Conservation (phyloP, 306 rosid genomes). For the barrel medic (Medicago truncatula) region MtrunA17r5.0-ANR NC_053043.1:5565501-5566000, state of each 20-base stretch:
- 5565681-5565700: slow-evolving; percentile 42
- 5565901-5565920: slow-evolving; percentile 28
- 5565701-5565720: slow-evolving; percentile 39
- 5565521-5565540: slow-evolving; percentile 14
- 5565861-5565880: slow-evolving; percentile 48
- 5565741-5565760: slow-evolving; percentile 51
- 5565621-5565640: slow-evolving; percentile 37
- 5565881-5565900: slow-evolving; percentile 43
- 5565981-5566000: slow-evolving; percentile 4
- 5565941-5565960: slow-evolving; percentile 36
- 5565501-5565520: slow-evolving; percentile 40
- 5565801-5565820: background rate
- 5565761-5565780: slow-evolving; percentile 29
- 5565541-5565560: slow-evolving; percentile 23
- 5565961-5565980: slow-evolving; percentile 33
- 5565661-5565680: slow-evolving; percentile 43
- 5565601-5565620: slow-evolving; percentile 27
- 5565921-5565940: slow-evolving; percentile 48
- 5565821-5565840: slow-evolving; percentile 39
- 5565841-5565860: slow-evolving; percentile 36
- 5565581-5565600: slow-evolving; percentile 25
- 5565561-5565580: slow-evolving; percentile 35
- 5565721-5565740: slow-evolving; percentile 38
- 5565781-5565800: slow-evolving; percentile 7
- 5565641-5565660: slow-evolving; percentile 18